phyloP scores from a whole-genome alignment of 2,329 filamentous ascomycete genomes.

The Microsporum audouinii region DNA sequence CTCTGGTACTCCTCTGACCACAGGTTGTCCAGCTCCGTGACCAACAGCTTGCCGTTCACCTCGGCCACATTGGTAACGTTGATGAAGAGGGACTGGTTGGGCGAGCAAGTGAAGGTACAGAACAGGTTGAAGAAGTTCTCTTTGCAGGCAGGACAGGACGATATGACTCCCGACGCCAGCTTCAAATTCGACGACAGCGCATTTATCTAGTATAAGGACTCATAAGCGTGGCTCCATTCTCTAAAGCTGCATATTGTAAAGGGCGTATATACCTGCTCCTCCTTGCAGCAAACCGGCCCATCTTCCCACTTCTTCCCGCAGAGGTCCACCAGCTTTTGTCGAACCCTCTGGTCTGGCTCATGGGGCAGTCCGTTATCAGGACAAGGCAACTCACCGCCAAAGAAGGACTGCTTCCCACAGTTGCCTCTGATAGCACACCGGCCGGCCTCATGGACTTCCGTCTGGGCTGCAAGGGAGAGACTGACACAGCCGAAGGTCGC shows the following conservation, averaged over 20 bases:
- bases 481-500: slow-evolving; percentile 3
- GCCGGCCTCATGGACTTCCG: slow-evolving; percentile 64
- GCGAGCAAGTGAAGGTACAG: slow-evolving; percentile 96
- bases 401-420: slow-evolving; percentile 83
- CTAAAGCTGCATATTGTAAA: too few species aligned
- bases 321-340: slow-evolving; percentile 67
- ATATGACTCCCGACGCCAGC: slow-evolving; percentile 77
- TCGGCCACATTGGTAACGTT: slow-evolving; percentile 69
- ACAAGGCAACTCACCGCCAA: slow-evolving; percentile 81
- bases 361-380: slow-evolving; percentile 77
- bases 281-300: slow-evolving; percentile 72
- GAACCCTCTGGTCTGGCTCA: slow-evolving; percentile 58
- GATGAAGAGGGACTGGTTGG: slow-evolving; percentile 87
- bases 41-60: slow-evolving; percentile 49
- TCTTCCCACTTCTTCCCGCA: slow-evolving; percentile 81
- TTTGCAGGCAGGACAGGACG: slow-evolving; percentile 91
- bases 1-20: slow-evolving; percentile 72
- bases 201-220: slow-evolving; percentile 47
- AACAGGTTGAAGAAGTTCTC: slow-evolving; percentile 98
- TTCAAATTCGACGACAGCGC: slow-evolving; percentile 73
- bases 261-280: slow-evolving; percentile 50
- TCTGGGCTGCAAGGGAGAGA: slow-evolving; percentile 13
- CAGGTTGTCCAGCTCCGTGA: slow-evolving; percentile 82
- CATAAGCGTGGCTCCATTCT: background rate
- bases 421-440: slow-evolving; percentile 83